These are phyloP conservation scores for Boletus insuetus DNA, from an alignment of 768 basidiomycete species.

Conservation along the genomic window DNA sequence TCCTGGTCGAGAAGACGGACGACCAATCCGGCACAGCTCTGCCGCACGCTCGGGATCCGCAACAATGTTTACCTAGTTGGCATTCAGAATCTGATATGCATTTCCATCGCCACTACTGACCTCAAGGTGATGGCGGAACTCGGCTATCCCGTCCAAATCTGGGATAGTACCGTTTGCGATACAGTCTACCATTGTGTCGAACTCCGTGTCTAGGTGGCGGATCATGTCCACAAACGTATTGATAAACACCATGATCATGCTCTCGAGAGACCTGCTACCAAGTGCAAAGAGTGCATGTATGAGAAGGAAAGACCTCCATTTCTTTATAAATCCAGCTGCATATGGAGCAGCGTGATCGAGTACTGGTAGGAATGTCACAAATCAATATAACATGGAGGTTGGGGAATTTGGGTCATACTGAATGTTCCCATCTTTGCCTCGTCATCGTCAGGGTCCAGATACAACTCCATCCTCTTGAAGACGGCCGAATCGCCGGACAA, in stretches of 20 bases:
- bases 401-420: background rate
- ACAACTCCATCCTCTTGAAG: background rate
- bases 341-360: slow-evolving; percentile 1
- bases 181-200: slow-evolving; percentile 11
- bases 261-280: background rate
- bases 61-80: background rate
- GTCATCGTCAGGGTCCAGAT: slow-evolving; percentile 3
- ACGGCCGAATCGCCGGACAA: too few species aligned
- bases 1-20: slow-evolving; percentile 5
- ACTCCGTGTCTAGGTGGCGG: slow-evolving; percentile 2
- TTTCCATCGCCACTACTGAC: background rate
- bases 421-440: slow-evolving; percentile 10
- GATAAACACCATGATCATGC: slow-evolving; percentile 3
- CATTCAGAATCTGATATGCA: background rate
- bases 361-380: background rate
- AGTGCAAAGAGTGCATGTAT: slow-evolving; percentile 7
- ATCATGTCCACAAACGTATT: slow-evolving; percentile 12
- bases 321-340: slow-evolving; percentile 2
- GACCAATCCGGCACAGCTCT: slow-evolving; percentile 12
- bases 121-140: background rate
- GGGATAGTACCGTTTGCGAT: slow-evolving; percentile 12
- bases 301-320: slow-evolving; percentile 10
- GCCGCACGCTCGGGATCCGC: slow-evolving; percentile 8
- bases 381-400: background rate
- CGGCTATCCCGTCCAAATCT: background rate